Percentiles rank a stretch among this genome's conserved stretches.
Conservation (phyloP, 495 filamentous ascomycete species). For the Thozetella sp. region DNA sequence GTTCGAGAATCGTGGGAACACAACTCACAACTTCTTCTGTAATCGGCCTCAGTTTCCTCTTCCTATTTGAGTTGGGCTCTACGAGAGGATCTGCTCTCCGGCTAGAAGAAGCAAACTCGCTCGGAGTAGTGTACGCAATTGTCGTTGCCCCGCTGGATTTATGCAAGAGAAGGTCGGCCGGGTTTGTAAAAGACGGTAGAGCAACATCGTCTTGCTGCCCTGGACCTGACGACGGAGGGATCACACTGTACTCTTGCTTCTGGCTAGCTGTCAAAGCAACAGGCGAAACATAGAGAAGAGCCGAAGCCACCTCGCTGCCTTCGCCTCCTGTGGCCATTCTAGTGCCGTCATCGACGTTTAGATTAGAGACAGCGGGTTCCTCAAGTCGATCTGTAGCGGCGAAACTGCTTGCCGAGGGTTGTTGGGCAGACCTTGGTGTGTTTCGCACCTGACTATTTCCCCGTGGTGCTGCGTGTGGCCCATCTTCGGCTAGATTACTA, state of each 20-base stretch:
- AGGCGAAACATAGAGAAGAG: background rate
- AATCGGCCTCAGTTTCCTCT: background rate
- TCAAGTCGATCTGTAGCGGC: background rate
- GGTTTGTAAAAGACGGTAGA: background rate
- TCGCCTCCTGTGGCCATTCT: background rate
- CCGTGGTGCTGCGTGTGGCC: background rate
- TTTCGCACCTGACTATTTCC: background rate
- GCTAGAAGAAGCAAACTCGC: constrained; percentile 2
- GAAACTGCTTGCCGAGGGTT: background rate
- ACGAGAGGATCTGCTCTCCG: background rate
- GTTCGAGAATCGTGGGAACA: background rate
- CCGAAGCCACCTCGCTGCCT: background rate
- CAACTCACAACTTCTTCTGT: background rate
- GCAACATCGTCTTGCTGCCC: background rate
- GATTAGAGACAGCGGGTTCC: background rate
- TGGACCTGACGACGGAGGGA: background rate
- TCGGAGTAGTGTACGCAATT: background rate
- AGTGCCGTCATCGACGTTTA: background rate
- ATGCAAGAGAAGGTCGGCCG: background rate
- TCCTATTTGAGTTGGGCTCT: background rate
- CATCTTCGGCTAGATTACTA: no score
- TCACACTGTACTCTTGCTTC: background rate
- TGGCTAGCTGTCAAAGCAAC: background rate
- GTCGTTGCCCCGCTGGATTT: background rate
- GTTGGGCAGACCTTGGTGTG: background rate